Evolutionary conservation across 495 filamentous ascomycete species (phyloP).

Genomic region (Hypoxylon subgilvum): DNA sequence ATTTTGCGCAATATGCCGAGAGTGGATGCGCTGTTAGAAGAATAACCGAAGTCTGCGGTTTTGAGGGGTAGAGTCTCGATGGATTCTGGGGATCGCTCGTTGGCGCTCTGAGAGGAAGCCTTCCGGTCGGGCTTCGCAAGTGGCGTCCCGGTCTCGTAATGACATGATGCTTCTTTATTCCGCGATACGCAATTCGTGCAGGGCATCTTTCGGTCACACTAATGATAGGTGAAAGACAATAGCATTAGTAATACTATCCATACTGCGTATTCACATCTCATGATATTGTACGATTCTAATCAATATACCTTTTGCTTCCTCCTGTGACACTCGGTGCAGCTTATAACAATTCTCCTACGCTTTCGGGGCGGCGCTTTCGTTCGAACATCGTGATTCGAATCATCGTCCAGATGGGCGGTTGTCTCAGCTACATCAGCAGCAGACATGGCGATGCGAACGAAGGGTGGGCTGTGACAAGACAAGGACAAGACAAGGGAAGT

Average conservation of each 20-base stretch:
- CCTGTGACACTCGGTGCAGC: conserved; percentile 67
- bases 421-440: conserved; percentile 30
- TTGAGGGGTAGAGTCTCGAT: conserved; percentile 38
- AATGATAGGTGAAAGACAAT: no score
- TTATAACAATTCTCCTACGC: conserved; percentile 65
- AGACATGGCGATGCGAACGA: conserved; percentile 26
- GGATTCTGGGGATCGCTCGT: conserved; percentile 27
- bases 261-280: not conserved
- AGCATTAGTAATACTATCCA: conserved; percentile 18
- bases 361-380: conserved; percentile 53
- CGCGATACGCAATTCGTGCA: conserved; percentile 66
- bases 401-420: conserved; percentile 31
- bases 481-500: no score
- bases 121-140: conserved; percentile 48
- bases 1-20: conserved; percentile 60
- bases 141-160: conserved; percentile 58
- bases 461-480: no score
- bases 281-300: not conserved
- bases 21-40: conserved; percentile 50
- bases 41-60: conserved; percentile 55
- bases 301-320: conserved; percentile 70
- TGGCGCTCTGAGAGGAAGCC: conserved; percentile 19
- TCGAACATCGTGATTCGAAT: conserved; percentile 18
- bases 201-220: conserved; percentile 67
- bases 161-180: conserved; percentile 55